Percentiles rank a stretch among this genome's conserved stretches.
Conservation (phyloP, 768 basidiomycete genomes). For the Mycena sanguinolenta region DNA sequence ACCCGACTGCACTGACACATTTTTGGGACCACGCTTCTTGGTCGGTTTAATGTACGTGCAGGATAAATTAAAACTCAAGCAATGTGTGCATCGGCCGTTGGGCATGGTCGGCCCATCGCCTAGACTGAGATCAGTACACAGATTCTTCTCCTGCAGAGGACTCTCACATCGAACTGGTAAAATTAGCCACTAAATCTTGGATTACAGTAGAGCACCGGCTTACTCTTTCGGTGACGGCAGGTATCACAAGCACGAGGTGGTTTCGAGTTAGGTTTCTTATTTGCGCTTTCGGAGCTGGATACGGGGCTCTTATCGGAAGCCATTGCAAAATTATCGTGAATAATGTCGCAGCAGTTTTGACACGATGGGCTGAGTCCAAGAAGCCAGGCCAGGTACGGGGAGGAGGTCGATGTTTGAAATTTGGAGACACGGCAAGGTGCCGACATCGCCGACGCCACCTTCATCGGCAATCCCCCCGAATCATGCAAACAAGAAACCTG, state of each 20-base stretch:
- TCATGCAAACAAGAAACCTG: no score
- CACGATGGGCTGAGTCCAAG: no score
- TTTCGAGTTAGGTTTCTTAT: no score
- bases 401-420: no score
- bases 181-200: background rate
- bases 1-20: background rate
- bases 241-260: background rate
- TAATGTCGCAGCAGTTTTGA: no score
- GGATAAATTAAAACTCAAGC: background rate
- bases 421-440: no score
- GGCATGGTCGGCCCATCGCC: background rate
- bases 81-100: background rate
- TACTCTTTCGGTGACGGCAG: background rate
- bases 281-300: no score
- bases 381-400: no score
- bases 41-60: background rate
- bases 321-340: no score
- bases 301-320: no score
- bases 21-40: constrained; percentile 1
- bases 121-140: background rate
- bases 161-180: constrained; percentile 1
- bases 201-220: background rate
- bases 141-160: background rate
- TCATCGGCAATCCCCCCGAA: no score
- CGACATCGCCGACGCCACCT: no score